These are phyloP conservation scores for Trichosporon ovoides DNA, from an alignment of 1,284 basidiomycete species.

Conservation along the genomic window DNA sequence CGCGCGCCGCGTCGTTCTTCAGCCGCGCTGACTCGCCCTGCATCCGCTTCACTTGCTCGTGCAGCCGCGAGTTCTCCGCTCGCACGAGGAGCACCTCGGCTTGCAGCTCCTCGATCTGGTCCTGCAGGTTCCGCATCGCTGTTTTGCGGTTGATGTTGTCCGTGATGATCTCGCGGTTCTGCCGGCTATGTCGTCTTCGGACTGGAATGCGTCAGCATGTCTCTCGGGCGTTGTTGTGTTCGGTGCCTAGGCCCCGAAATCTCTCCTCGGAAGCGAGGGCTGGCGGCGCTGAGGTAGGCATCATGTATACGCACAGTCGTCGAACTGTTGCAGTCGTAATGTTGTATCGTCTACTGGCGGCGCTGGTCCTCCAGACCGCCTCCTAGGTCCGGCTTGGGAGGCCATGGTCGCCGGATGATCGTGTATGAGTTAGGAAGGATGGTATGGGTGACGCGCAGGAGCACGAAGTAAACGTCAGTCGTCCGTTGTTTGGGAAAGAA, in stretches of 20 bases:
- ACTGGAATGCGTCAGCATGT: constrained; percentile 6
- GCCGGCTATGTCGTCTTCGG: constrained; percentile 15
- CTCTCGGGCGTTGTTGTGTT: too few species aligned
- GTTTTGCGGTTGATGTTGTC: constrained; percentile 19
- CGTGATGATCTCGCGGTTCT: constrained; percentile 21
- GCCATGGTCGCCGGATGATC: constrained; percentile 4
- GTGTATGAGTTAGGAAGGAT: not conserved
- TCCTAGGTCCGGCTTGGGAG: not conserved
- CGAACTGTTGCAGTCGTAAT: constrained; percentile 8
- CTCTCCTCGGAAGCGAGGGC: too few species aligned
- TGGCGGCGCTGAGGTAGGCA: too few species aligned
- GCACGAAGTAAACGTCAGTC: not conserved
- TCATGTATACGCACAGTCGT: constrained; percentile 17
- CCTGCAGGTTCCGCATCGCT: constrained; percentile 11
- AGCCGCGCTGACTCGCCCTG: not conserved
- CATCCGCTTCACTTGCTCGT: constrained; percentile 1
- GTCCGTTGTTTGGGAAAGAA: not conserved
- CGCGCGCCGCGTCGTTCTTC: not conserved
- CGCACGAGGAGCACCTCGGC: constrained; percentile 14
- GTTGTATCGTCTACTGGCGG: not conserved
- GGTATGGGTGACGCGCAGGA: not conserved
- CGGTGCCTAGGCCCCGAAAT: too few species aligned
- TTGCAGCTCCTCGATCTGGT: constrained; percentile 16
- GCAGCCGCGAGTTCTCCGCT: not conserved
- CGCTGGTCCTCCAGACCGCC: not conserved